Conservation (phyloP, 148 eudicot species). For the Fagopyrum tataricum region DNA sequence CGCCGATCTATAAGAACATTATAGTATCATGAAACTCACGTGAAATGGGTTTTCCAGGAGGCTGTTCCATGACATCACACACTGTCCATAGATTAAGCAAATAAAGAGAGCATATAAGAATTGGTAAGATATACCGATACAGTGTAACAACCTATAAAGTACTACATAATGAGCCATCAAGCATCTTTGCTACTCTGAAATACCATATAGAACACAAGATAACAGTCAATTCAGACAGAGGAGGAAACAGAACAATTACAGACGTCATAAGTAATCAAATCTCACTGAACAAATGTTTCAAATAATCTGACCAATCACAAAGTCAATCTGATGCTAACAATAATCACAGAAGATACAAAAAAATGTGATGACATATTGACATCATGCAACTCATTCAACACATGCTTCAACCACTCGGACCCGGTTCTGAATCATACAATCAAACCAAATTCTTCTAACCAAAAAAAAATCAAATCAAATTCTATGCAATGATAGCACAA, state of each 20-base stretch:
- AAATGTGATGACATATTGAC: not conserved
- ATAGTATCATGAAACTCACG: not conserved
- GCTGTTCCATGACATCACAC: conserved; percentile 14
- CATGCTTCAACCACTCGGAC: not conserved
- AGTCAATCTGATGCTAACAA: not conserved
- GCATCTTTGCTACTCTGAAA: not conserved
- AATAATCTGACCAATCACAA: not conserved
- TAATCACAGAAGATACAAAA: not conserved
- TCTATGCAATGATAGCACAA: not conserved
- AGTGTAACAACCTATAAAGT: not conserved
- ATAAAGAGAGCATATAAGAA: not conserved
- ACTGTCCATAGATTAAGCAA: not conserved
- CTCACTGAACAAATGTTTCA: not conserved
- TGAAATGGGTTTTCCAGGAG: not conserved
- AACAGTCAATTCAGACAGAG: not conserved
- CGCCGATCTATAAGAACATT: not conserved
- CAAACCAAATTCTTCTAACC: no score
- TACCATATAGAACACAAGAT: not conserved
- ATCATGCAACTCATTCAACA: not conserved
- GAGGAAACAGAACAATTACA: not conserved
- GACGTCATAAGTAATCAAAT: not conserved
- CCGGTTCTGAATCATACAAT: not conserved
- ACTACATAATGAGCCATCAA: not conserved
- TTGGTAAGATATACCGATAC: not conserved
- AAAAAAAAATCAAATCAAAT: no score